These are phyloP conservation scores for Suaeda aralocaspica DNA, from an alignment of 148 eudicot genomes.

Conservation along the genomic window DNA sequence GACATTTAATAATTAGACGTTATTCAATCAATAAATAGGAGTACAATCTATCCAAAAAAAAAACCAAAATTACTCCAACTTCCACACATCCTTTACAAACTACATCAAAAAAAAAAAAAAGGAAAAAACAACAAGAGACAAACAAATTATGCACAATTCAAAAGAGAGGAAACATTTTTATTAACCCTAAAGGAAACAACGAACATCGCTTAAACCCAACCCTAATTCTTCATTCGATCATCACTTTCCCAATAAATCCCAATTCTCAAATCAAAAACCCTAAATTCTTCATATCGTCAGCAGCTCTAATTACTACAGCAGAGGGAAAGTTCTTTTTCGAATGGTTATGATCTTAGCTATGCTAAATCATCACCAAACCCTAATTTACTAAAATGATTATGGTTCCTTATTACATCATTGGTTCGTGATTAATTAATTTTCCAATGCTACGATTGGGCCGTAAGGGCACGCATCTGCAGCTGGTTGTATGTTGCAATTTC, in stretches of 20 bases:
- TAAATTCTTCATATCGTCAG: no score
- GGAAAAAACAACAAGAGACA: not conserved
- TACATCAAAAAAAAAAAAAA: not conserved
- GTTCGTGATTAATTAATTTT: slow-evolving; percentile 36
- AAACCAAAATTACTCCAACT: no score
- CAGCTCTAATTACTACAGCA: slow-evolving; percentile 51
- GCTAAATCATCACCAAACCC: slow-evolving; percentile 23
- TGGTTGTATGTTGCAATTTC: slow-evolving; percentile 40
- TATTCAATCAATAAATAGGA: no score
- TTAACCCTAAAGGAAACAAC: slow-evolving; percentile 42
- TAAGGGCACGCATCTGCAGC: slow-evolving; percentile 60
- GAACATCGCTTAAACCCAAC: slow-evolving; percentile 53
- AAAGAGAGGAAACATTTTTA: slow-evolving; percentile 44
- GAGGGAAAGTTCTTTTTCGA: slow-evolving; percentile 66
- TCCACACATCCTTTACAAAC: not conserved
- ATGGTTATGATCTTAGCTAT: slow-evolving; percentile 50
- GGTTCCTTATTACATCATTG: slow-evolving; percentile 36
- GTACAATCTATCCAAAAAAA: no score
- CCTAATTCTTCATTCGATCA: slow-evolving; percentile 38
- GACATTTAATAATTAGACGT: no score
- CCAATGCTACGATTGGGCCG: slow-evolving; percentile 60
- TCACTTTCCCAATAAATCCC: slow-evolving; percentile 33
- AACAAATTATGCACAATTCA: slow-evolving; percentile 38
- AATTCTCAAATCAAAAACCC: slow-evolving; percentile 17
- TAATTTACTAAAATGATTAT: not conserved